These are phyloP conservation scores for Rutstroemia sp. DNA, from an alignment of 2,329 filamentous ascomycete species.

Conservation along the genomic window DNA sequence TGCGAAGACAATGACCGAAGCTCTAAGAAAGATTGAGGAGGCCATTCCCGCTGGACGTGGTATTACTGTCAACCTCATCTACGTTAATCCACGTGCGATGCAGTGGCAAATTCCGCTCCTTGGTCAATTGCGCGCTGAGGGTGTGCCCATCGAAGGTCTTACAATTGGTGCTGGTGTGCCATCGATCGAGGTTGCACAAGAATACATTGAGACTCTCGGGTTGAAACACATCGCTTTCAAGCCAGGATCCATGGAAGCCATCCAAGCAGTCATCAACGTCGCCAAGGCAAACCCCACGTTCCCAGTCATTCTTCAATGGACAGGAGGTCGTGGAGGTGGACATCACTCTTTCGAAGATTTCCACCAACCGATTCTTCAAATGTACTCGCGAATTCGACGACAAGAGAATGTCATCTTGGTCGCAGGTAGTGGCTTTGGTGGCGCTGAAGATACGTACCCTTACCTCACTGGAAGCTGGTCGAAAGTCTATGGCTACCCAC, in stretches of 20 bases:
- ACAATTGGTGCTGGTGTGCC: conserved; percentile 92
- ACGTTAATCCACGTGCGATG: conserved; percentile 85
- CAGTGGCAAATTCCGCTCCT: conserved; percentile 86
- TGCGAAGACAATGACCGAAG: conserved; percentile 72
- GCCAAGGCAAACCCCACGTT: conserved; percentile 90
- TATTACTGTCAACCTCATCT: conserved; percentile 86
- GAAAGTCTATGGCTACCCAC: conserved; percentile 75
- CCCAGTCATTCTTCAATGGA: conserved; percentile 93
- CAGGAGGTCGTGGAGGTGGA: conserved; percentile 84
- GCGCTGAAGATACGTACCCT: conserved; percentile 82
- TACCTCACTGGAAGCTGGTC: conserved; percentile 89
- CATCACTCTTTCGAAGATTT: conserved; percentile 96
- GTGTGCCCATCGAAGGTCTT: conserved; percentile 83
- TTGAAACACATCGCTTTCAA: conserved; percentile 94
- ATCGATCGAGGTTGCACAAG: conserved; percentile 85
- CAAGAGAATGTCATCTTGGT: conserved; percentile 82
- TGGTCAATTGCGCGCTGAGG: conserved; percentile 70
- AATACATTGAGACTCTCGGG: conserved; percentile 88
- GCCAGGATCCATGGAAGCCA: conserved; percentile 80
- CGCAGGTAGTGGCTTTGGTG: conserved; percentile 87
- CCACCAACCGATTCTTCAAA: conserved; percentile 82
- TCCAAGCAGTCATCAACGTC: conserved; percentile 86
- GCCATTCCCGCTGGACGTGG: conserved; percentile 77
- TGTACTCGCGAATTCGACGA: conserved; percentile 83
- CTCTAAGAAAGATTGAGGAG: conserved; percentile 77